Percentiles rank a stretch among this genome's conserved stretches.
These are phyloP conservation scores for Hypoxylon sp. DNA, from an alignment of 2,329 filamentous ascomycete species.

Conservation along the genomic window DNA sequence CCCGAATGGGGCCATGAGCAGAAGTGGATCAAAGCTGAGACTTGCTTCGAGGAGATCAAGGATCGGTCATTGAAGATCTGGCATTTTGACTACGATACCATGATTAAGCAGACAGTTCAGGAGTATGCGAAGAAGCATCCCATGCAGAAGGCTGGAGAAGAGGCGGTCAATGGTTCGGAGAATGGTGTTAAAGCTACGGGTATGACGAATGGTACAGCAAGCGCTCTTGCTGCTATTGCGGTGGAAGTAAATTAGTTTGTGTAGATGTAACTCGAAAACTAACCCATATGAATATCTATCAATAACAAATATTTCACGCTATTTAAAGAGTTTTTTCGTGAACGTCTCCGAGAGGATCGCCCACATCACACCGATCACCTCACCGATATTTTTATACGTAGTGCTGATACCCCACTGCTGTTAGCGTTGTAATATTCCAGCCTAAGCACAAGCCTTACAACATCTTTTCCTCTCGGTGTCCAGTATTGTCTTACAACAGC, in stretches of 20 bases:
- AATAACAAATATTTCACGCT: neutral
- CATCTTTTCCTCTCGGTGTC: neutral
- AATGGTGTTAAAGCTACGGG: neutral
- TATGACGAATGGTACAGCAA: neutral
- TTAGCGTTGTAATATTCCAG: neutral
- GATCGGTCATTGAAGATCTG: conserved; percentile 45
- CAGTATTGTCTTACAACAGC: neutral
- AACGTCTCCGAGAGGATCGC: neutral
- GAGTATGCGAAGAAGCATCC: conserved; percentile 30
- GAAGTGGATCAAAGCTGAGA: conserved; percentile 42
- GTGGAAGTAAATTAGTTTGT: conserved; percentile 14
- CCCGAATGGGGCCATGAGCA: conserved; percentile 40
- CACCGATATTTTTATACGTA: neutral
- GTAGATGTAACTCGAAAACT: neutral
- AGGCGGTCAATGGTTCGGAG: neutral
- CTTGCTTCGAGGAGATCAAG: conserved; percentile 44
- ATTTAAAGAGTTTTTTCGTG: neutral
- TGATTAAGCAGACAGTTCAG: conserved; percentile 36
- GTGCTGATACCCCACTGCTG: no score
- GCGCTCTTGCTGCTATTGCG: neutral
- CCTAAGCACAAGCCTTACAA: neutral
- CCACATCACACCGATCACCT: neutral
- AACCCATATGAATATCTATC: neutral
- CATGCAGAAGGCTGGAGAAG: neutral
- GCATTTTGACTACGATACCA: conserved; percentile 43